Conservation (phyloP, 164 flowering plant species). For the Echeveria elegans region DNA sequence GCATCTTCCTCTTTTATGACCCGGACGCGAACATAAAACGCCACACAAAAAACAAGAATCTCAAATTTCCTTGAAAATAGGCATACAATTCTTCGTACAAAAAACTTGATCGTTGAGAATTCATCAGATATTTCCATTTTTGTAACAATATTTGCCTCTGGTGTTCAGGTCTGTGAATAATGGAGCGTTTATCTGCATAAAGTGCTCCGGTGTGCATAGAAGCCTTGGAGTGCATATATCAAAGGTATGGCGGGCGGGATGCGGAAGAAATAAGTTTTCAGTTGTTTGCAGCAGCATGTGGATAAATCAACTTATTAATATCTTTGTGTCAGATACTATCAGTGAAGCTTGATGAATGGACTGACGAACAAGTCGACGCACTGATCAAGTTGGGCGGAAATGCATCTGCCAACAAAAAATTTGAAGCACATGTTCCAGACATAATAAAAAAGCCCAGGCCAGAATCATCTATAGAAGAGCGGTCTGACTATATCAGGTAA, state of each 20-base stretch:
- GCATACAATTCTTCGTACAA: neutral
- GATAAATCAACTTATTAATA: neutral
- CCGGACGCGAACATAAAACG: neutral
- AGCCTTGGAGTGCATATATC: slow-evolving; percentile 92
- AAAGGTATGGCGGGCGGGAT: slow-evolving; percentile 39
- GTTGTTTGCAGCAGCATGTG: neutral
- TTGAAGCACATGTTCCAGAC: slow-evolving; percentile 66
- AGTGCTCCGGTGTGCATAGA: slow-evolving; percentile 93
- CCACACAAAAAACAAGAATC: neutral
- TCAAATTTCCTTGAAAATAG: neutral
- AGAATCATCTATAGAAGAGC: slow-evolving; percentile 63
- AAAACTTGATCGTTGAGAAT: neutral
- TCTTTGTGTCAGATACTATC: slow-evolving; percentile 54
- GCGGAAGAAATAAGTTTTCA: neutral
- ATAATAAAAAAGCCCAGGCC: slow-evolving; percentile 54
- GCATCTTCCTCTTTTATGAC: neutral
- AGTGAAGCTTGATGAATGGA: slow-evolving; percentile 95
- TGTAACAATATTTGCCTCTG: slow-evolving; percentile 1
- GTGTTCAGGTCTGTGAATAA: slow-evolving; percentile 51
- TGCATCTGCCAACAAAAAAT: slow-evolving; percentile 47
- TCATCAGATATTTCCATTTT: neutral
- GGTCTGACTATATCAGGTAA: slow-evolving; percentile 76
- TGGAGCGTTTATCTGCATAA: slow-evolving; percentile 86
- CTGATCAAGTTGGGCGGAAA: slow-evolving; percentile 76
- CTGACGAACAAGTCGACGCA: slow-evolving; percentile 71